Evolutionary conservation across 352 stramenopile genomes (phyloP), one percentile per base, ranked within the genome.

Genomic region (Globisporangium barbulae): DNA sequence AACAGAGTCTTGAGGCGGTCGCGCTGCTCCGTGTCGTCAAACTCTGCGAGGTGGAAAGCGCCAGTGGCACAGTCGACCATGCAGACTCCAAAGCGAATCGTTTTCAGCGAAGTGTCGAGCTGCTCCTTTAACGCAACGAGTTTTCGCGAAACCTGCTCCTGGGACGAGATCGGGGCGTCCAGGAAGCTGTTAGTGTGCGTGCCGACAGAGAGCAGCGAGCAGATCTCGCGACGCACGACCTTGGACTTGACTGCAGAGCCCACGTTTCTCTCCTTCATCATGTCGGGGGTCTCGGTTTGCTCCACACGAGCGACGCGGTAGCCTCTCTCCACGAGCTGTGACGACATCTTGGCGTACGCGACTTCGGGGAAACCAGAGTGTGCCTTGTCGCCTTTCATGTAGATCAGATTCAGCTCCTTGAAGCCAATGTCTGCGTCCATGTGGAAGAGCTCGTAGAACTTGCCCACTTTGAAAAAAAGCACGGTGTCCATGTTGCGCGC

Each of bases 311-410:
- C 97, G 35, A 99, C 97, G 31, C 97, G 94, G 69, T 99, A 99
- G 15, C 97, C 97, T 61, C 96, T 97, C 5, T 83, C 78, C 10
- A 99, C 95, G 39, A 99, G 75, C 53, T 93, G 89, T 5, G 93
- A 90, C 17, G 95, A 96, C 72, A 99, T 98, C 64, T 98, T 98
- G 5, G 91, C 97, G 74, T 99, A 99, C 21, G 93, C 96, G 15
- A 96, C 96, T 75, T 99, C 97, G 2, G 98, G 98, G 72, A 99
- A 99, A 4, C 98, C 98, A 1, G 91, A 97, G 79, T 99, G 98
- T 6, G 97, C 98, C 63, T 97, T 94, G 35, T 97, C 86, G 10
- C 95, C 96, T 78, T 99, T 99, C 97, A 99, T 99, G 76, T 99
- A 99, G 56, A 97, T 97, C 39, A 99, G 78, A 35, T 96, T 90